These are phyloP conservation scores for Hymenoscyphus salicellus DNA, from an alignment of 2,329 filamentous ascomycete species.

Conservation along the genomic window DNA sequence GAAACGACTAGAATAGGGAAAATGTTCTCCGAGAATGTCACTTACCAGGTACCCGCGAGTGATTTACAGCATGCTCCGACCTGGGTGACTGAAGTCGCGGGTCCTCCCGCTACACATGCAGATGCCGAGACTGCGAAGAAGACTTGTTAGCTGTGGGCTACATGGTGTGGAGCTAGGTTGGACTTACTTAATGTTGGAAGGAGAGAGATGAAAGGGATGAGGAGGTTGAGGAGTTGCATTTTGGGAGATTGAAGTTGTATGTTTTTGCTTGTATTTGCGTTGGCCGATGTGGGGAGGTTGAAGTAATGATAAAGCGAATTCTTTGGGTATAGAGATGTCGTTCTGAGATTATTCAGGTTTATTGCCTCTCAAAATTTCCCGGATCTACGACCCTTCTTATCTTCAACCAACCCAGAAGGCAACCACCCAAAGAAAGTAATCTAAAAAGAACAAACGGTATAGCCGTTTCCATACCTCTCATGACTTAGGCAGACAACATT, in stretches of 20 bases:
- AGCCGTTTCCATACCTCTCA: background rate
- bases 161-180: too few species aligned
- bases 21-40: too few species aligned
- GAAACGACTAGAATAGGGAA: too few species aligned
- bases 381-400: background rate
- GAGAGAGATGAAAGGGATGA: background rate
- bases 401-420: background rate
- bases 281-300: background rate
- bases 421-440: background rate
- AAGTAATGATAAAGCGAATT: background rate
- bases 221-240: constrained; percentile 2
- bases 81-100: constrained; percentile 20
- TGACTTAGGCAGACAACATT: background rate
- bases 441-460: background rate
- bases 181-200: background rate
- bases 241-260: background rate
- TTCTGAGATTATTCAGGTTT: background rate
- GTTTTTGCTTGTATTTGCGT: background rate
- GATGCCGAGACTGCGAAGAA: constrained; percentile 16
- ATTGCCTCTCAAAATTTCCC: background rate
- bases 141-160: constrained; percentile 9
- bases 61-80: constrained; percentile 23
- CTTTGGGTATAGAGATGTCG: background rate
- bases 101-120: constrained; percentile 27
- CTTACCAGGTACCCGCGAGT: constrained; percentile 24